Conservation (phyloP, 768 basidiomycete species). For the Xerocomellus chrysenteron region DNA sequence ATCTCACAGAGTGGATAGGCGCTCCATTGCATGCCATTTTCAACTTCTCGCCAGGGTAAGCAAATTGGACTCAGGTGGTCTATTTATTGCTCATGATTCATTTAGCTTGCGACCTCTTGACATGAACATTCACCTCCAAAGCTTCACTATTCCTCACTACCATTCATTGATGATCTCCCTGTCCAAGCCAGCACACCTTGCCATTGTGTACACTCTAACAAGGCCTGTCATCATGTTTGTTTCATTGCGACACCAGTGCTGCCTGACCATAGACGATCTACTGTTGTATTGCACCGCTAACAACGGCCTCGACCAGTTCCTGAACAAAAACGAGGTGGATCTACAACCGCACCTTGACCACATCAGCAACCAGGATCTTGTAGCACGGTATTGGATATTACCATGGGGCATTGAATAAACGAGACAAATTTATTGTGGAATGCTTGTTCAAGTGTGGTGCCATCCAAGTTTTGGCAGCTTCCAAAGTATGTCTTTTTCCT, state of each 20-base stretch:
- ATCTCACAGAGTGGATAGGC: constrained; percentile 97
- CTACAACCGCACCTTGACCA: constrained; percentile 90
- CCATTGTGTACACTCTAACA: constrained; percentile 76
- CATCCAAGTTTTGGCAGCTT: constrained; percentile 91
- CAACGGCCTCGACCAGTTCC: constrained; percentile 79
- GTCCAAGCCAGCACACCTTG: constrained; percentile 97
- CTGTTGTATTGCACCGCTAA: constrained; percentile 87
- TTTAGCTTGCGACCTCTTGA: constrained; percentile 90
- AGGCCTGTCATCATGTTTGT: constrained; percentile 94
- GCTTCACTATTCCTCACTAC: constrained; percentile 96
- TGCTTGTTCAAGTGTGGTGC: constrained; percentile 91
- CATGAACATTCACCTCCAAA: constrained; percentile 96
- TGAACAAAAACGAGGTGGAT: constrained; percentile 82
- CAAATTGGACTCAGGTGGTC: background rate
- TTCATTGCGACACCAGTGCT: constrained; percentile 89
- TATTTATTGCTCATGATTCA: constrained; percentile 9
- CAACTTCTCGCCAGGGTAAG: constrained; percentile 92
- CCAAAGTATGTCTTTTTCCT: constrained; percentile 58
- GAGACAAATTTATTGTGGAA: constrained; percentile 94
- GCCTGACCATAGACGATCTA: constrained; percentile 90
- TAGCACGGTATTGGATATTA: constrained; percentile 92
- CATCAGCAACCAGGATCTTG: constrained; percentile 69
- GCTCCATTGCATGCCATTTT: constrained; percentile 92
- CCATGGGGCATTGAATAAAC: constrained; percentile 88
- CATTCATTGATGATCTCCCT: constrained; percentile 98